Conservation (phyloP, 1,139 yeast species). For the Kodamaea arcana region DNA sequence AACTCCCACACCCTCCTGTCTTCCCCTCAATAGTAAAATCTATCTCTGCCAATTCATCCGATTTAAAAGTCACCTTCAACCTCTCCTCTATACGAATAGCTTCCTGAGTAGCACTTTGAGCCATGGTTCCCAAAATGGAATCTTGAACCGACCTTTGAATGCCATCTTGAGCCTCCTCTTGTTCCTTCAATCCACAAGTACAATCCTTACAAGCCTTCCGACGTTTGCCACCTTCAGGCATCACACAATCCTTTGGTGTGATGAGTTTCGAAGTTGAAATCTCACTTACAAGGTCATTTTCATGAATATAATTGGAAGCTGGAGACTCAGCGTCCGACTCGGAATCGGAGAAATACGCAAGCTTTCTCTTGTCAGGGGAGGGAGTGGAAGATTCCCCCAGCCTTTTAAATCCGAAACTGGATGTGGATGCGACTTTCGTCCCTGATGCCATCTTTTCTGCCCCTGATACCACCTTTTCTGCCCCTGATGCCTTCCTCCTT, state of each 20-base stretch:
- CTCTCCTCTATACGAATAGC: slow-evolving; percentile 53
- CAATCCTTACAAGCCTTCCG: slow-evolving; percentile 95
- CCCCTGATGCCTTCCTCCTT: slow-evolving; percentile 18
- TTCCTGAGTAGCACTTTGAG: slow-evolving; percentile 49
- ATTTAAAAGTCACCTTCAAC: slow-evolving; percentile 52
- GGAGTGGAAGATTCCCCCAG: slow-evolving; percentile 23
- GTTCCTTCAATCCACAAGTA: slow-evolving; percentile 90
- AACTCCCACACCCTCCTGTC: slow-evolving; percentile 94
- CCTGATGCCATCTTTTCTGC: slow-evolving; percentile 9
- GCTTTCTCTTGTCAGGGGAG: slow-evolving; percentile 30
- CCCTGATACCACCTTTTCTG: slow-evolving; percentile 4
- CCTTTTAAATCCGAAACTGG: slow-evolving; percentile 11
- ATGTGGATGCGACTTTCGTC: slow-evolving; percentile 13
- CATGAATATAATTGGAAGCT: slow-evolving; percentile 28
- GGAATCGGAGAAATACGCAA: slow-evolving; percentile 50
- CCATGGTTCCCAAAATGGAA: slow-evolving; percentile 44
- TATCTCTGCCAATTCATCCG: slow-evolving; percentile 74
- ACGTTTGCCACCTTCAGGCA: slow-evolving; percentile 58
- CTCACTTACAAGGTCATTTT: slow-evolving; percentile 36
- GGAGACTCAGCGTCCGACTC: slow-evolving; percentile 33
- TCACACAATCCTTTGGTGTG: slow-evolving; percentile 47
- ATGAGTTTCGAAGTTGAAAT: slow-evolving; percentile 28
- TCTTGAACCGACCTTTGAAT: slow-evolving; percentile 47
- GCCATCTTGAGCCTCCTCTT: slow-evolving; percentile 54
- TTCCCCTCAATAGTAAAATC: slow-evolving; percentile 95